Base-by-base conservation (phyloP, 2,329 filamentous ascomycete genomes). In the Clonostachys chloroleuca region DNA sequence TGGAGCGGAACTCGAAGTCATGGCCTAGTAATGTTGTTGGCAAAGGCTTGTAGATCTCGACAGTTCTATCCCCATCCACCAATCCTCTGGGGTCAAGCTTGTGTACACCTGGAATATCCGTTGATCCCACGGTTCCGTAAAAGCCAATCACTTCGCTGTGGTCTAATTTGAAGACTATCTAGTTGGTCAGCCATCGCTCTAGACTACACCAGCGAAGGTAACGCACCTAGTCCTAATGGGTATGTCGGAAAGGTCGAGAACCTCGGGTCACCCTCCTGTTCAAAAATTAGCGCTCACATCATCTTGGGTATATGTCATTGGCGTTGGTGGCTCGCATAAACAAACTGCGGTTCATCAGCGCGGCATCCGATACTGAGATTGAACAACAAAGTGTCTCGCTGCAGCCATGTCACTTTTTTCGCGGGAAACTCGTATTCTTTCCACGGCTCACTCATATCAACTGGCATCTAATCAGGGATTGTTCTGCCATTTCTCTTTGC, bases 341-440 rank as follows among this genome's bases (percentile, higher is more conserved):
- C 82, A 63, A 91, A 94, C 60, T 95, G 88, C 58, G 94, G 79
- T 72, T 95, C 90, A 56, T 92, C 84, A n/a, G 78, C 77, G 14
- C 81, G 91, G 62, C 78, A 83, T 43, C 90, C 90, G 64, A 95
- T 92, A 70, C 84, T 91, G 64, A 85, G 84, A 52, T 89, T 89
- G 66, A 95, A 95, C 48, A 95, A 81, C 50, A 95, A 75, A 30
- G 83, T 81, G 73, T 95, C 90, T 53, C 89, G 82, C 77, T 90
- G 91, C 56, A 87, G 68, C 89, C 89, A 95, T 58, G 83, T 79
- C 9, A 94, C 88, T 58, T 84, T 80, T 57, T 80, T 72, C 43
- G 78, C 66, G 45, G 87, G 87, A 64, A 86, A 92, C 68, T 92
- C 80, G 67, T 89, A 88, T 59, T 88, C 87, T 62, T 69, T 77